Evolutionary conservation across 805 yeast genomes (phyloP).

Genomic region (Lachancea mirantina): DNA sequence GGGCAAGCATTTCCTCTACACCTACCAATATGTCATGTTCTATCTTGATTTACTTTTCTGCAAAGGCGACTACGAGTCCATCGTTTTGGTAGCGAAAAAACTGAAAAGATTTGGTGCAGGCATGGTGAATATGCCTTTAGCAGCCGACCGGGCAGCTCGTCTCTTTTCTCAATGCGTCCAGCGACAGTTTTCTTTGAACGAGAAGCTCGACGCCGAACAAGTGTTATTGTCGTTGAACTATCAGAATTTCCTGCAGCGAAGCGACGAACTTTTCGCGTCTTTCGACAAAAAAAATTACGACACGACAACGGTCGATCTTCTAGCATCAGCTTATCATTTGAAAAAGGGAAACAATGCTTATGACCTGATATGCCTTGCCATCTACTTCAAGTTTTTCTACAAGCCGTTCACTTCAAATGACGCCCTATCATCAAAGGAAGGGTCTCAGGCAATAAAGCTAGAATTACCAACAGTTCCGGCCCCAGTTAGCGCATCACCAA

Average conservation of each 20-base stretch:
- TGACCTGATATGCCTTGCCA: constrained; percentile 26
- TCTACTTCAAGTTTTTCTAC: constrained; percentile 27
- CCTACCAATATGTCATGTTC: constrained; percentile 59
- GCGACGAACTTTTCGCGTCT: constrained; percentile 16
- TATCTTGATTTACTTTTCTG: constrained; percentile 49
- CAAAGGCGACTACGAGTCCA: constrained; percentile 48
- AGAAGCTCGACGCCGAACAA: constrained; percentile 23
- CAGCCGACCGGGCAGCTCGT: constrained; percentile 22
- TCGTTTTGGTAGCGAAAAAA: constrained; percentile 59
- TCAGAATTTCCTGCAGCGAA: constrained; percentile 18
- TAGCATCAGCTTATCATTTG: constrained; percentile 24
- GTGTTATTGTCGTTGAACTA: constrained; percentile 22
- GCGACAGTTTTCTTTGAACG: constrained; percentile 17
- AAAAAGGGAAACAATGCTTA: constrained; percentile 28
- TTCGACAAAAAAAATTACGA: constrained; percentile 16
- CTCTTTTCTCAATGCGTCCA: constrained; percentile 20
- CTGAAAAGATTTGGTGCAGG: constrained; percentile 73
- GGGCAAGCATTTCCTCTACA: constrained; percentile 84
- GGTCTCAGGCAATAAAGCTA: background rate
- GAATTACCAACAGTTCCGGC: no score
- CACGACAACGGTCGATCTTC: constrained; percentile 16
- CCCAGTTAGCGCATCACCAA: constrained; percentile 2
- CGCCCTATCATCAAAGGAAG: background rate
- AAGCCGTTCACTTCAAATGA: constrained; percentile 14
- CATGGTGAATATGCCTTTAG: constrained; percentile 43